These are phyloP conservation scores for Monosporascus sp. DNA, from an alignment of 2,329 filamentous ascomycete species.

Conservation along the genomic window DNA sequence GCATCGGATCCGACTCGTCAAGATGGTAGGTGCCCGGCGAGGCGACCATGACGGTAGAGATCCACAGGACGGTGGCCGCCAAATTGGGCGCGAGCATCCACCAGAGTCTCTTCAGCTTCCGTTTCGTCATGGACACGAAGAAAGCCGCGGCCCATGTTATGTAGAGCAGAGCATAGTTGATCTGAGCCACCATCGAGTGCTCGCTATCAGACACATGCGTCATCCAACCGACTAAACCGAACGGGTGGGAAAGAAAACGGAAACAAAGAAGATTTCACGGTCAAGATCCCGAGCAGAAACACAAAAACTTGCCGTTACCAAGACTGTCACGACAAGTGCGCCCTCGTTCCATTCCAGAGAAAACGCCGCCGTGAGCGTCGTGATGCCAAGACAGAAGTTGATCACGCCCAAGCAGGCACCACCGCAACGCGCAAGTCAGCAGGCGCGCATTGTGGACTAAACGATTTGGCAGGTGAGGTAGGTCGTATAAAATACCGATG, in stretches of 20 bases:
- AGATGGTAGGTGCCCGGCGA: background rate
- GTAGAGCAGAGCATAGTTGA: background rate
- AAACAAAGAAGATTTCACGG: no score
- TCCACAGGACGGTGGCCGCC: background rate
- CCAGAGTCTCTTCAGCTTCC: background rate
- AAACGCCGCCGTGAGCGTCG: background rate
- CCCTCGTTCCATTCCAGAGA: background rate
- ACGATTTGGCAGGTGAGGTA: no score
- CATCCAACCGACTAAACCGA: no score
- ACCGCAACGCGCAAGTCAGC: background rate
- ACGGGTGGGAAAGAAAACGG: no score
- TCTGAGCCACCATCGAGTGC: background rate
- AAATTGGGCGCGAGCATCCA: conserved; percentile 15
- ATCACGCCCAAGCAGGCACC: background rate
- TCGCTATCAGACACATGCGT: background rate
- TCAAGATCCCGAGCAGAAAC: background rate
- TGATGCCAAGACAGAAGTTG: background rate
- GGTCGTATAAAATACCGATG: no score
- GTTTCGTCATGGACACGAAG: background rate
- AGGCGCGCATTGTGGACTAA: no score
- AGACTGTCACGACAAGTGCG: background rate
- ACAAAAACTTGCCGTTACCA: background rate
- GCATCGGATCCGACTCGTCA: background rate
- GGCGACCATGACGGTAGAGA: background rate
- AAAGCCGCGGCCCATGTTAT: background rate